Percentiles rank a stretch among this genome's conserved stretches.
Evolutionary conservation across 2,329 filamentous ascomycete species (phyloP).

Genomic region (Fusarium ramigenum): DNA sequence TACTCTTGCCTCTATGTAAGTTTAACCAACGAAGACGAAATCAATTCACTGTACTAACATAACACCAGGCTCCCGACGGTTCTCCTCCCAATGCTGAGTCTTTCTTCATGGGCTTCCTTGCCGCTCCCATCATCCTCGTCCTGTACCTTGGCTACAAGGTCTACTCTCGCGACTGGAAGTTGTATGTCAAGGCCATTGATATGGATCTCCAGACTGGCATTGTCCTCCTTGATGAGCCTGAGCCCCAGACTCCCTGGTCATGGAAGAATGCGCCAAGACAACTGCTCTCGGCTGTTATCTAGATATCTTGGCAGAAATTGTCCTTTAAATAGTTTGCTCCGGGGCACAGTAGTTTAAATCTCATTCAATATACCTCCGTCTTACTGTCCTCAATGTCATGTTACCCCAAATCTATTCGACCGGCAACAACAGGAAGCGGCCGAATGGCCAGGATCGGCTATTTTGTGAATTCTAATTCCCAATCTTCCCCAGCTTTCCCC

Average conservation of each 20-base stretch:
- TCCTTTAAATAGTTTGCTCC: background rate
- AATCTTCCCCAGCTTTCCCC: slow-evolving; percentile 22
- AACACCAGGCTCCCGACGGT: slow-evolving; percentile 51
- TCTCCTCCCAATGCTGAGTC: slow-evolving; percentile 73
- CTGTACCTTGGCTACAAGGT: slow-evolving; percentile 82
- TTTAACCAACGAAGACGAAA: background rate
- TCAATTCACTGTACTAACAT: background rate
- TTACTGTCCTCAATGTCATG: background rate
- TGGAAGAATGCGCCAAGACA: background rate
- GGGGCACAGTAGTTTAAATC: background rate
- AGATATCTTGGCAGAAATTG: background rate
- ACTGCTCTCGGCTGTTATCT: slow-evolving; percentile 14
- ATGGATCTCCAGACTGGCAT: slow-evolving; percentile 91
- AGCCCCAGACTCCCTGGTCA: slow-evolving; percentile 71
- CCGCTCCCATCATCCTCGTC: slow-evolving; percentile 70
- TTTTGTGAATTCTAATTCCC: background rate
- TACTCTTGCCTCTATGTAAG: slow-evolving; percentile 64
- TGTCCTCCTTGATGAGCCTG: slow-evolving; percentile 67
- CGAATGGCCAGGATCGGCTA: background rate
- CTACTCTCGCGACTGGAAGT: slow-evolving; percentile 67
- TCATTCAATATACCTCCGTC: background rate
- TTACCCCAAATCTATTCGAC: background rate
- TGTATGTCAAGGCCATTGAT: slow-evolving; percentile 71
- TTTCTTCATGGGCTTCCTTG: slow-evolving; percentile 79
- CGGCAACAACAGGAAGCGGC: background rate